Evolutionary conservation across 371 early-diverging fungal species (phyloP).

Genomic region (Mortierella sp.): DNA sequence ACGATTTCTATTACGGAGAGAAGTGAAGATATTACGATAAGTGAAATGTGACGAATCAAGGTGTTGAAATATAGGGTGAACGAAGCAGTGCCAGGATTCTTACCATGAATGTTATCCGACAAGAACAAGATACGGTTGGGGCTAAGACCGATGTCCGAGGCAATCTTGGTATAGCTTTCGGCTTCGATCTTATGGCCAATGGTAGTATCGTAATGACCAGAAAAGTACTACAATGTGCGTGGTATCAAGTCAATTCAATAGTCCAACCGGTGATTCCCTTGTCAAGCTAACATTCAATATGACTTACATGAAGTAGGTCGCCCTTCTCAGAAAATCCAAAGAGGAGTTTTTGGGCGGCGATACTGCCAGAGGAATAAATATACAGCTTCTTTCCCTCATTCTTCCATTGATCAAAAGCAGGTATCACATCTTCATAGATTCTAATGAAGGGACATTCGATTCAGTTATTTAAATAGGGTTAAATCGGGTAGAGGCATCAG

Average conservation of each 20-base stretch:
- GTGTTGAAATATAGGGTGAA: background rate
- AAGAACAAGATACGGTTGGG: slow-evolving; percentile 81
- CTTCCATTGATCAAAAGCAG: slow-evolving; percentile 79
- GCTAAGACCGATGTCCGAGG: slow-evolving; percentile 68
- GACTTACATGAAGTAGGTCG: slow-evolving; percentile 76
- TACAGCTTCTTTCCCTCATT: slow-evolving; percentile 74
- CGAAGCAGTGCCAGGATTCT: background rate
- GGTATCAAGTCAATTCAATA: background rate
- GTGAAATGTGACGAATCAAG: no score
- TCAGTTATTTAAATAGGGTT: background rate
- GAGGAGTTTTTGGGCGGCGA: slow-evolving; percentile 92
- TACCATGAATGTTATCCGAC: slow-evolving; percentile 89
- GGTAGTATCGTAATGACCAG: slow-evolving; percentile 91
- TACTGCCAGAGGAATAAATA: slow-evolving; percentile 96
- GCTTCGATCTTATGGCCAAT: slow-evolving; percentile 83
- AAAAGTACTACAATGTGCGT: slow-evolving; percentile 66
- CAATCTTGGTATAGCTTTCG: slow-evolving; percentile 81
- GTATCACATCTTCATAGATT: slow-evolving; percentile 88
- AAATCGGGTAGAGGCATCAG: background rate
- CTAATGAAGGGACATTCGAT: slow-evolving; percentile 55
- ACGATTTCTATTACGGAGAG: slow-evolving; percentile 70
- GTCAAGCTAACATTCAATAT: background rate
- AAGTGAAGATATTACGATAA: background rate
- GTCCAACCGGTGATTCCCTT: background rate
- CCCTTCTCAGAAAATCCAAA: slow-evolving; percentile 89